Conservation (phyloP, 2,329 filamentous ascomycete genomes). For the Arthrobotrys entomopaga region DNA sequence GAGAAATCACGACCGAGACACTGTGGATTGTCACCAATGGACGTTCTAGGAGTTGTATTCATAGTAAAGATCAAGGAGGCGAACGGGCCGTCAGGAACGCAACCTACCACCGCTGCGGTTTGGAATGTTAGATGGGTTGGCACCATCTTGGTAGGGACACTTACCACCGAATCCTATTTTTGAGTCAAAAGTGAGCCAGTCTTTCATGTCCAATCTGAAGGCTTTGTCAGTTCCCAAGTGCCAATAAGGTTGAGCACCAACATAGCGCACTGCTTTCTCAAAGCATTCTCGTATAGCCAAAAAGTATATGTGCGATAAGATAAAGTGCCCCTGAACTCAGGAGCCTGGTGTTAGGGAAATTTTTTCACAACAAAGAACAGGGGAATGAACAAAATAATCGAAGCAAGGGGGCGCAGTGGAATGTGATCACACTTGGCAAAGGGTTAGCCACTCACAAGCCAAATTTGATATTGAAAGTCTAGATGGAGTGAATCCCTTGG, state of each 20-base stretch:
- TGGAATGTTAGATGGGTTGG: constrained; percentile 56
- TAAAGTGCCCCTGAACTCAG: constrained; percentile 59
- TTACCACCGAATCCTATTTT: constrained; percentile 60
- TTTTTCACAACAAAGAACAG: not conserved
- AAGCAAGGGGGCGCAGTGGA: not conserved
- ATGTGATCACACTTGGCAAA: too few relatives aligned
- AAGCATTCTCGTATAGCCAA: constrained; percentile 60
- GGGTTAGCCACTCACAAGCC: constrained; percentile 29
- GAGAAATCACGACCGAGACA: constrained; percentile 60
- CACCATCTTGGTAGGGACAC: constrained; percentile 15
- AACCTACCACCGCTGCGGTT: constrained; percentile 59
- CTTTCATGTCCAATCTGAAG: constrained; percentile 29
- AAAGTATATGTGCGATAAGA: constrained; percentile 62
- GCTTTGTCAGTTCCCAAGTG: constrained; percentile 60
- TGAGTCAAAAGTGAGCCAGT: constrained; percentile 60
- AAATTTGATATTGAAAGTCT: constrained; percentile 52
- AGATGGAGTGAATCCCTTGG: constrained; percentile 52
- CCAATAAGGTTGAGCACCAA: constrained; percentile 62
- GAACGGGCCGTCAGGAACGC: constrained; percentile 62
- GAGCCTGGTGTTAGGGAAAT: not conserved
- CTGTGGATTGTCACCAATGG: constrained; percentile 33
- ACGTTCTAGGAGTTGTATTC: constrained; percentile 59
- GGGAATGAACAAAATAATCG: constrained; percentile 4
- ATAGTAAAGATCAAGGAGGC: constrained; percentile 59
- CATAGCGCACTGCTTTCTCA: constrained; percentile 60